Evolutionary conservation across 139 green algal genomes (phyloP).

Genomic region (Dunaliella sp.): DNA sequence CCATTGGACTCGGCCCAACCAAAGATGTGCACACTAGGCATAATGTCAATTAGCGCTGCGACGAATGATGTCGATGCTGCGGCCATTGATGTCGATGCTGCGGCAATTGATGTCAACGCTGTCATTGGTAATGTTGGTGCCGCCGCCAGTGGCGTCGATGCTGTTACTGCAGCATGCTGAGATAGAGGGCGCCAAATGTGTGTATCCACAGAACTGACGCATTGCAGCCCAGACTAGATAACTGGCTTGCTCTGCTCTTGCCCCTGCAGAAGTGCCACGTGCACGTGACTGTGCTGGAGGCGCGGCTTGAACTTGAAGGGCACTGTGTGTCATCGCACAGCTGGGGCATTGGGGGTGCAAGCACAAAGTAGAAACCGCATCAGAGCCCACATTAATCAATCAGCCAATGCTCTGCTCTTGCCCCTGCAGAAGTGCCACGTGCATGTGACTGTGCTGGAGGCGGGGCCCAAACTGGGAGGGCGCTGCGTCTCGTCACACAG

Average conservation of each 20-base stretch:
- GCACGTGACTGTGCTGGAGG: slow-evolving; percentile 8
- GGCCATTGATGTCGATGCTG: background rate
- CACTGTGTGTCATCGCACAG: background rate
- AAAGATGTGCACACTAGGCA: too few species aligned
- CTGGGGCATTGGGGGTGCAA: background rate
- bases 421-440: background rate
- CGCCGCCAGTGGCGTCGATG: too few species aligned
- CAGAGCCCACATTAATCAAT: too few species aligned
- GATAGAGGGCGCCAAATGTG: too few species aligned
- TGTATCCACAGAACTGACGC: too few species aligned
- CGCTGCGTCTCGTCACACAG: background rate
- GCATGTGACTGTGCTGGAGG: slow-evolving; percentile 7
- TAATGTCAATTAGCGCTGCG: too few species aligned
- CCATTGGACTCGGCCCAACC: too few species aligned
- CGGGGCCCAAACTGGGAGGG: background rate
- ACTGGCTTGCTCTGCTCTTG: background rate
- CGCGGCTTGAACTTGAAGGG: background rate
- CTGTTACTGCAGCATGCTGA: too few species aligned
- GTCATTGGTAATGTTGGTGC: too few species aligned
- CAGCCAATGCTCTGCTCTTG: background rate
- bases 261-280: background rate
- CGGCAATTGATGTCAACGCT: too few species aligned
- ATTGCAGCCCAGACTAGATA: too few species aligned
- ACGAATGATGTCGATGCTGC: background rate
- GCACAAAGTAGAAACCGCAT: too few species aligned